A percentile compares a stretch with the other conserved stretches of the same genome.
phyloP scores from a whole-genome alignment of 2,329 filamentous ascomycete species.

The Fusarium denticulatum region DNA sequence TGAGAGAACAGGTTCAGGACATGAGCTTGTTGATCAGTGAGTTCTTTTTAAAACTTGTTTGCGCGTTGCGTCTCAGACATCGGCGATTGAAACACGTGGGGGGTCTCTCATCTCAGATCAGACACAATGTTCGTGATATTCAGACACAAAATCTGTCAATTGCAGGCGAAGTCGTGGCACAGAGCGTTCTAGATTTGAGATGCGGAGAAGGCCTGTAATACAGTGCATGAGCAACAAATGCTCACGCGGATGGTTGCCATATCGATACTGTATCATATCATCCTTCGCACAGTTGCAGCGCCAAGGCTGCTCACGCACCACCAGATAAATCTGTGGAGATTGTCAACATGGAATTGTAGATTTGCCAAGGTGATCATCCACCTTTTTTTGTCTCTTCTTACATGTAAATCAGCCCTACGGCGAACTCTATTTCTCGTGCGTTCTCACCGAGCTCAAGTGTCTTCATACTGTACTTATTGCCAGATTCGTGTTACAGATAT shows the following conservation, averaged over 20 bases:
- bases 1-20: neutral
- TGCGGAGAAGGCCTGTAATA: neutral
- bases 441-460: neutral
- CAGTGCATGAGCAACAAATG: neutral
- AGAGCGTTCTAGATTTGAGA: neutral
- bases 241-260: neutral
- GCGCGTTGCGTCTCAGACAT: neutral
- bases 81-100: neutral
- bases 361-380: neutral
- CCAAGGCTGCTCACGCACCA: neutral
- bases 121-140: neutral
- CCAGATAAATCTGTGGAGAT: neutral
- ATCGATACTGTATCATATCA: neutral
- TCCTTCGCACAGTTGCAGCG: neutral
- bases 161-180: neutral
- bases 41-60: neutral
- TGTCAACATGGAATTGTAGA: neutral
- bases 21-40: neutral
- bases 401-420: neutral
- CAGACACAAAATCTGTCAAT: neutral
- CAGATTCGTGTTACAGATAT: neutral
- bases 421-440: neutral
- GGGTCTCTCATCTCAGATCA: neutral
- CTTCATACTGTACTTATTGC: neutral
- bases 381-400: neutral